Evolutionary conservation across 257 asterid species (phyloP).

Genomic region (Gentiana dahurica): DNA sequence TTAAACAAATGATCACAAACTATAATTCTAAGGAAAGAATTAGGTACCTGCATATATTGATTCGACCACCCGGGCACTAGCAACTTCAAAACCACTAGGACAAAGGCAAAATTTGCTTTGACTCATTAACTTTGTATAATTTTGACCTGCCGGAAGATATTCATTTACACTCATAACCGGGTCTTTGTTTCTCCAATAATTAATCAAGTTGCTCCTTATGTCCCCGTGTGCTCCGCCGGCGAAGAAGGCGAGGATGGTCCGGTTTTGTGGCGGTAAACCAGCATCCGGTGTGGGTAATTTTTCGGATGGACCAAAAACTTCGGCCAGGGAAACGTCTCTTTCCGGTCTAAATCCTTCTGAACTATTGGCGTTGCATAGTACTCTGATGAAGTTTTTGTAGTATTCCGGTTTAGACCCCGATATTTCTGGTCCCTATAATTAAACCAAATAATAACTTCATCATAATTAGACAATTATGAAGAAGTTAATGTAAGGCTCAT

Average conservation of each 20-base stretch:
- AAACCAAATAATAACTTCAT: too few species aligned
- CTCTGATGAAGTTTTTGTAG: conserved; percentile 19
- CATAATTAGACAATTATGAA: too few species aligned
- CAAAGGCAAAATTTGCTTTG: conserved; percentile 45
- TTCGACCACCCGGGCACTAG: conserved; percentile 52
- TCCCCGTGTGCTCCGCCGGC: conserved; percentile 22
- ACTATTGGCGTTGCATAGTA: conserved; percentile 19
- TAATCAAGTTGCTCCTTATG: conserved; percentile 8
- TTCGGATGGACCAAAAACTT: conserved; percentile 11
- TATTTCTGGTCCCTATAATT: conserved; percentile 14
- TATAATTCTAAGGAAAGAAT: too few species aligned
- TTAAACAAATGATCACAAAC: too few species aligned
- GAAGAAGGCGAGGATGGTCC: conserved; percentile 16
- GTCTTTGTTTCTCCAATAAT: conserved; percentile 21
- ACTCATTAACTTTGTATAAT: conserved; percentile 37
- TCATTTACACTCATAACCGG: conserved; percentile 21
- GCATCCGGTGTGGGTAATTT: conserved; percentile 5
- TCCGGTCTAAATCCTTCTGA: conserved; percentile 17
- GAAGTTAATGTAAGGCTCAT: too few species aligned
- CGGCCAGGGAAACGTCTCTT: conserved; percentile 17
- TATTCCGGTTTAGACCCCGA: conserved; percentile 8
- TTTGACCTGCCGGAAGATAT: conserved; percentile 18
- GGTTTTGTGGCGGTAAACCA: conserved; percentile 11
- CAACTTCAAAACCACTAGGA: conserved; percentile 64
- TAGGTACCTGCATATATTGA: conserved; percentile 29